These are phyloP conservation scores for Mortierella sp. DNA, from an alignment of 371 early-diverging fungal genomes.

Conservation along the genomic window DNA sequence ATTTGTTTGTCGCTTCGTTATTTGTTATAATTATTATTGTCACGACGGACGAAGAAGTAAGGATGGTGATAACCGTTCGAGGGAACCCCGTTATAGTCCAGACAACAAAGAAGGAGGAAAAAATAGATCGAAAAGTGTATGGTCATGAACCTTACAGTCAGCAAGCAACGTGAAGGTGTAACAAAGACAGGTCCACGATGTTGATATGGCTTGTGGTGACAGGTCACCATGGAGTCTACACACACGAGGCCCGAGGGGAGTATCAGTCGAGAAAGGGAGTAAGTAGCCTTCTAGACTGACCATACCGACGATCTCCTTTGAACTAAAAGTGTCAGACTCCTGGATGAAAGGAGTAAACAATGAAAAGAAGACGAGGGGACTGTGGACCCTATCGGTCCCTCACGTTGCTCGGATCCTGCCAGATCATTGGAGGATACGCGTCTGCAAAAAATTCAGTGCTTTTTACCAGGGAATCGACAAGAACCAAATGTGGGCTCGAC, in stretches of 20 bases:
- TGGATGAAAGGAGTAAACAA: not conserved
- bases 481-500: not conserved
- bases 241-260: too few relatives aligned
- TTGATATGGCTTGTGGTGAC: not conserved
- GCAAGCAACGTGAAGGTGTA: not conserved
- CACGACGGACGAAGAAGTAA: too few relatives aligned
- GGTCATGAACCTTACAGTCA: not conserved
- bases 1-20: not conserved
- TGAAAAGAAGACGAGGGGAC: not conserved
- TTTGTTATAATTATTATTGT: not conserved
- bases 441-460: not conserved
- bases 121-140: not conserved
- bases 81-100: not conserved
- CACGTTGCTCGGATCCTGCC: slow-evolving; percentile 1
- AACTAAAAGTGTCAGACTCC: too few relatives aligned
- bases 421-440: not conserved
- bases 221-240: too few relatives aligned
- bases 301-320: not conserved
- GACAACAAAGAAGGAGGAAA: not conserved
- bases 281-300: not conserved
- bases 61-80: not conserved
- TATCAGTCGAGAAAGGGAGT: not conserved
- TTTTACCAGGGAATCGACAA: not conserved
- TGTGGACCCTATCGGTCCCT: not conserved
- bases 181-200: not conserved